Base-by-base conservation (phyloP, 116 monocot species). In the Trichopus zeylanicus region DNA sequence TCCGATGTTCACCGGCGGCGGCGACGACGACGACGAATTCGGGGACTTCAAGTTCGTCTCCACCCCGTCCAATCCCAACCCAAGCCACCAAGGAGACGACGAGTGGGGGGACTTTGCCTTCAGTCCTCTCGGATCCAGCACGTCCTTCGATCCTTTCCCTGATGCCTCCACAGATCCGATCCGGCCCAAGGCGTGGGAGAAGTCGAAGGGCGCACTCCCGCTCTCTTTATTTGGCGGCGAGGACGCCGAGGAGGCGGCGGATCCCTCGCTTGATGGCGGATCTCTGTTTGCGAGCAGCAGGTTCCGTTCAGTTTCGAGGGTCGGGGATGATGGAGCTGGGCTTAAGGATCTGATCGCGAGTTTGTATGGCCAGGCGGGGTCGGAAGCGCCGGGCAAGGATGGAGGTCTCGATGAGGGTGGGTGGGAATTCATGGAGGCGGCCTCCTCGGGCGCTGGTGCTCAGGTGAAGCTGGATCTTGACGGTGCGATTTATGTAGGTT, bases 21-120 rank as follows among this genome's bases (percentile, higher is more conserved):
- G n/a, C n/a, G n/a, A n/a, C n/a, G 49, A 49, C 4, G 49, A 48
- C 6, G 48, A 49, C 24, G 49, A 24, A 22, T 49, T 49, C 49
- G 49, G 49, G 49, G 49, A 49, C 8, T 49, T 49, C 49, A 49
- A 49, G 19, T 49, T 49, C 49, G 49, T 49, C 49, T 23, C 49
- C 5, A 21, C 49, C 23, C n/a, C n/a, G n/a, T n/a, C n/a, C n/a
- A n/a, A n/a, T n/a, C n/a, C n/a, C n/a, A 9, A 3, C 23, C 49
- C 49, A n/a, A 22, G 9, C 23, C 49, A 22, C 21, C 49, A 49
- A 6, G 49, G 22, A 49, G 49, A 49, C 23, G 49, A 49, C 22
- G 49, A 49, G 23, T 49, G 49, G 49, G 49, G 48, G 22, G 49
- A 49, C 19, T 49, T 49, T 22, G 49, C 22, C 24, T n/a, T 22